Conservation (phyloP, 148 eudicot genomes). For the Persicaria maculosa region DNA sequence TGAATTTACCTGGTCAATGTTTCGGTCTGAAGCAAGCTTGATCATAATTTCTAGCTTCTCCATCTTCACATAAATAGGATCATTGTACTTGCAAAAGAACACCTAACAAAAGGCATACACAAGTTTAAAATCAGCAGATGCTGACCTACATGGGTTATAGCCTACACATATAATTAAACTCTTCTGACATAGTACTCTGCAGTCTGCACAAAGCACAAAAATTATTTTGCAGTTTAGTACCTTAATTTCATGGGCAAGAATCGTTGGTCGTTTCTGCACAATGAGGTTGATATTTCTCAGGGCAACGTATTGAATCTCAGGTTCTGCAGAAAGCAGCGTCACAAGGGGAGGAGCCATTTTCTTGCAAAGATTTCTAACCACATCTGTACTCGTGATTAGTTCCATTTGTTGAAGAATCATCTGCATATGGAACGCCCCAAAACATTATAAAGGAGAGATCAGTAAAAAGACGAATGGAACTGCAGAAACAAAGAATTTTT, state of each 20-base stretch:
- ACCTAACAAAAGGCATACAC: conserved; percentile 37
- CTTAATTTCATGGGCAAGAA: conserved; percentile 99
- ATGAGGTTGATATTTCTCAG: conserved; percentile 89
- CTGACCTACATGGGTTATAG: not conserved
- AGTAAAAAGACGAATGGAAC: not conserved
- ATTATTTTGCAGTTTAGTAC: conserved; percentile 22
- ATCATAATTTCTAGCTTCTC: conserved; percentile 98
- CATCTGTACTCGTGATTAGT: conserved; percentile 91
- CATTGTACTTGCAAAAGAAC: conserved; percentile 97
- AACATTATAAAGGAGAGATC: not conserved
- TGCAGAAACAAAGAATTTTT: not conserved
- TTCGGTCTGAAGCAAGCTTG: conserved; percentile 98
- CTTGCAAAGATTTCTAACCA: conserved; percentile 89
- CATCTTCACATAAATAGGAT: conserved; percentile 99
- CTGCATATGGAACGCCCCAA: conserved; percentile 28
- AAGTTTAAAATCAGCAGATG: not conserved
- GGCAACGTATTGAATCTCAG: conserved; percentile 98
- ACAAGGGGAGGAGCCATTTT: conserved; percentile 99
- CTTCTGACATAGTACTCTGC: not conserved
- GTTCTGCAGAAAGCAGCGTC: conserved; percentile 97
- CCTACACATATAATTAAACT: not conserved
- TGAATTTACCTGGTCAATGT: conserved; percentile 68
- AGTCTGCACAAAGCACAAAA: not conserved
- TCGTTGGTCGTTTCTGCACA: conserved; percentile 92
- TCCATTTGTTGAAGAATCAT: conserved; percentile 99